Evolutionary conservation across 495 filamentous ascomycete genomes (phyloP), one percentile per base, ranked within the genome.

Genomic region (Sordaria brevicollis): DNA sequence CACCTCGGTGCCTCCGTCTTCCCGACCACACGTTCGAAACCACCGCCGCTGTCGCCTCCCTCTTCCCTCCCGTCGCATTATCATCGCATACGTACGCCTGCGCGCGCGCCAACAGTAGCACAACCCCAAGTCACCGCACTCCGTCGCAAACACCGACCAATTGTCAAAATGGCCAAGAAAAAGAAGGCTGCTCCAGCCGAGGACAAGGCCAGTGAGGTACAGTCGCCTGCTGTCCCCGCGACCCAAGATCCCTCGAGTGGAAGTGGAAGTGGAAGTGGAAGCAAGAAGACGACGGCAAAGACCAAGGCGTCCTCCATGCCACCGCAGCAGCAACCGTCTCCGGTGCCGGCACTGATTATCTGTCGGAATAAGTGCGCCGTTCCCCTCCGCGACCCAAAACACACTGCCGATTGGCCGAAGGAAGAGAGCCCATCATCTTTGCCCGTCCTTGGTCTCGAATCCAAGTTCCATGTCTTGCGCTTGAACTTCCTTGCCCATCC

Each of bases 281-380:
- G 39, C 38, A 36, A 13, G 67, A 72, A 74, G 49, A 71, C 71
- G 66, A 21, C 68, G 7, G n/a, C 67, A 41, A 70, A 71, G 41
- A 35, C 67, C 35, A 75, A 76, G 68, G 33, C 25, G 15, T 41
- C 41, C 6, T 11, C 35, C 25, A 21, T 15, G 49, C 49, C 49
- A 4, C 49, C 49, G 2, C 49, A 57, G 29, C 49, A 62, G 11
- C 71, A 65, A 36, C 65, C 25, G 33, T 69, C 43, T 15, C 36
- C 66, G 6, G 38, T 69, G n/a, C 41, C 71, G 43, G 68, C 71
- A 43, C 65, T 73, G 29, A 70, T 73, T 21, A 73, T 73, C n/a
- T 73, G 71, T 39, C 68, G 71, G 17, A 73, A 73, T 49, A 73
- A 73, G 71, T 72, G 68, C 54, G 71, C 37, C 68, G 17, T 35